Evolutionary conservation across 176 grass and related monocot species (phyloP).

Genomic region (Aegilops tauschii): DNA sequence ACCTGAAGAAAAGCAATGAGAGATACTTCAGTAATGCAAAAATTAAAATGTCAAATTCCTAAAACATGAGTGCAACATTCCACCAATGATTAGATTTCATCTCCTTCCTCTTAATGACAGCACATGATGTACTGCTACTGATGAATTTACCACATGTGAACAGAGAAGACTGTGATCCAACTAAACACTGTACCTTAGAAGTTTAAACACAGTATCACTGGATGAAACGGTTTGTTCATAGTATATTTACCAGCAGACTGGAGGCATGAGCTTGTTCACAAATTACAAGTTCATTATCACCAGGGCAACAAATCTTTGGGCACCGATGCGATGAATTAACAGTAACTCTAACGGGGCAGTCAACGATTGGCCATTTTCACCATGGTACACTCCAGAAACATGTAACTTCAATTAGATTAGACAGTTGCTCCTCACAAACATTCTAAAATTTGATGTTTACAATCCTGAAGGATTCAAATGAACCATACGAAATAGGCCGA

Average conservation of each 20-base stretch:
- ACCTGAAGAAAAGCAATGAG: conserved; percentile 20
- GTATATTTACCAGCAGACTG: background rate
- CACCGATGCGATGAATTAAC: background rate
- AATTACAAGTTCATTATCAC: background rate
- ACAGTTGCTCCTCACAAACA: background rate
- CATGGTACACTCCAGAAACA: background rate
- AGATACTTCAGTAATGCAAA: background rate
- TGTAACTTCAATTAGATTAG: background rate
- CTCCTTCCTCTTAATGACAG: background rate
- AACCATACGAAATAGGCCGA: background rate
- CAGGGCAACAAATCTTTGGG: background rate
- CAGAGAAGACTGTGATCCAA: background rate
- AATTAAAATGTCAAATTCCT: background rate
- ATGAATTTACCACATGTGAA: conserved; percentile 5
- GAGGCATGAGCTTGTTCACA: background rate
- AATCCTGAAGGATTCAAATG: background rate
- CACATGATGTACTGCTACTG: background rate
- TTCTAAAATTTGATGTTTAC: background rate
- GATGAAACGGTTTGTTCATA: background rate
- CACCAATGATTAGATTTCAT: background rate
- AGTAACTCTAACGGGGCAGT: background rate
- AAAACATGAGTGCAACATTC: background rate
- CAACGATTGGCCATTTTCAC: background rate
- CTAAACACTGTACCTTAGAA: background rate
- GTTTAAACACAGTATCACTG: background rate